Percentiles rank a stretch among this genome's conserved stretches.
phyloP scores from a whole-genome alignment of 2,329 filamentous ascomycete genomes.

The Tolypocladium guangdongense region DNA sequence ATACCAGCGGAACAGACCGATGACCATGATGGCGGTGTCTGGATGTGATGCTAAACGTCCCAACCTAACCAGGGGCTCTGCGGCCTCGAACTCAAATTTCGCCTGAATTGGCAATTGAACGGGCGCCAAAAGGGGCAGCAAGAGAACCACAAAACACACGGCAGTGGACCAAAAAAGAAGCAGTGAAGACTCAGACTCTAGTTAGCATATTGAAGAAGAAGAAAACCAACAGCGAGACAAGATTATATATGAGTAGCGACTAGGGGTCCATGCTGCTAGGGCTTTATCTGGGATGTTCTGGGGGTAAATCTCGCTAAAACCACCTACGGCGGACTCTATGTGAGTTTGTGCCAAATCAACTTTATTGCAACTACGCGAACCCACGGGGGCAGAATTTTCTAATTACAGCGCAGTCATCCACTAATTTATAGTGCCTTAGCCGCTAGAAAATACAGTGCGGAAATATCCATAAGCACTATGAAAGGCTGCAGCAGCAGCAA shows the following conservation, averaged over 20 bases:
- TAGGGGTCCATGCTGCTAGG: background rate
- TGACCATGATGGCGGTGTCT: constrained; percentile 4
- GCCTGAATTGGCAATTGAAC: background rate
- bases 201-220: background rate
- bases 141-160: background rate
- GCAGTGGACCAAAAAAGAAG: background rate
- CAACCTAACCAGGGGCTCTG: background rate
- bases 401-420: too few species aligned
- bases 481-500: too few species aligned
- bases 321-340: too few species aligned
- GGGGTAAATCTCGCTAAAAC: constrained; percentile 12
- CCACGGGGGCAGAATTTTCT: too few species aligned
- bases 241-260: too few species aligned
- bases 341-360: too few species aligned
- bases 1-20: constrained; percentile 21
- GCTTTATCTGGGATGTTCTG: constrained; percentile 1
- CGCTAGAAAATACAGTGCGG: too few species aligned
- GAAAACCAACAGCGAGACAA: background rate
- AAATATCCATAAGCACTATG: too few species aligned
- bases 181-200: background rate
- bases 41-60: background rate
- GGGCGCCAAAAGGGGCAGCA: background rate
- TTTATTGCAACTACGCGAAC: too few species aligned
- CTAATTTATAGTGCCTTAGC: too few species aligned
- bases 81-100: background rate